A percentile compares a stretch with the other conserved stretches of the same genome.
Conservation (phyloP, 129 eudicot species). For the Scalesia atractyloides region DNA sequence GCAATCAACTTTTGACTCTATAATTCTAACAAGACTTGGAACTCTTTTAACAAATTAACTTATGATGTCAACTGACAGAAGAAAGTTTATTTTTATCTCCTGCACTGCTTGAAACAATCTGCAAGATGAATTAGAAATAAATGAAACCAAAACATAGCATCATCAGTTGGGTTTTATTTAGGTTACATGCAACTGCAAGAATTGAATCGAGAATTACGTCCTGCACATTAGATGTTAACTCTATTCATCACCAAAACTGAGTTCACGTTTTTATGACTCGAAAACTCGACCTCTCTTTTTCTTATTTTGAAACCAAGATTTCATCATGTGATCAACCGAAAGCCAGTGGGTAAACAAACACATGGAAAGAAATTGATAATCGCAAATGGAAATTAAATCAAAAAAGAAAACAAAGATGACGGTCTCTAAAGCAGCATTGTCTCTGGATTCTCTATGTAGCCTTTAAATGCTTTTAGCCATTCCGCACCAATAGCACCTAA, state of each 20-base stretch:
- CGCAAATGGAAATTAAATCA: conserved; percentile 1
- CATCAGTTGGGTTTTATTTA: conserved; percentile 29
- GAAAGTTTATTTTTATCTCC: not conserved
- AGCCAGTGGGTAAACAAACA: conserved; percentile 8
- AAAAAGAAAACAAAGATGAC: not conserved
- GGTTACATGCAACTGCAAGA: conserved; percentile 26
- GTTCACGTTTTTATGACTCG: conserved; percentile 37
- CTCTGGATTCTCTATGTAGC: conserved; percentile 93
- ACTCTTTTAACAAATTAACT: too few relatives aligned
- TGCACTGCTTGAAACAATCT: not conserved
- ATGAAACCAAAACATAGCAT: not conserved
- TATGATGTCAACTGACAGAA: not conserved
- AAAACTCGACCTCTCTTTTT: conserved; percentile 18
- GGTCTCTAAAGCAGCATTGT: conserved; percentile 74
- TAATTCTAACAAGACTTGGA: too few relatives aligned
- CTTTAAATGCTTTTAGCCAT: conserved; percentile 96
- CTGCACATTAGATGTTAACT: conserved; percentile 25
- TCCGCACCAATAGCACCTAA: conserved; percentile 98
- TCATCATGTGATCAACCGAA: conserved; percentile 26
- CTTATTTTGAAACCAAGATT: conserved; percentile 30
- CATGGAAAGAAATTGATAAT: conserved; percentile 11
- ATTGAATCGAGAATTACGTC: conserved; percentile 12
- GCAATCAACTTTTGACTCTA: not conserved
- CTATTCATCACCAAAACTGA: conserved; percentile 39
- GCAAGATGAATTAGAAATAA: not conserved